phyloP scores from a whole-genome alignment of 1,284 basidiomycete genomes.

The Calocybe gambosa region DNA sequence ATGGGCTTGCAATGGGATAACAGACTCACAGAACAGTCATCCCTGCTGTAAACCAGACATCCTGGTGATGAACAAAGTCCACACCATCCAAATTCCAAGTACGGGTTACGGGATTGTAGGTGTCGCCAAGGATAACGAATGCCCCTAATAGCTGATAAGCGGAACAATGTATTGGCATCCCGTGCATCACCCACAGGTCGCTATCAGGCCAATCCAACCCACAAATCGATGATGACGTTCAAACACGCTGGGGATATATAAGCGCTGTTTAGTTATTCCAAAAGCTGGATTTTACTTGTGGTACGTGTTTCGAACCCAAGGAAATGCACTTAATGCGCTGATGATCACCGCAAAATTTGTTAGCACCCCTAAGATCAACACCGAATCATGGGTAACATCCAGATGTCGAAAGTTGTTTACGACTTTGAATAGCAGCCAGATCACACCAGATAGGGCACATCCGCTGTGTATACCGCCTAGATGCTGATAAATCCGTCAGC shows the following conservation, averaged over 20 bases:
- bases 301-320: conserved; percentile 69
- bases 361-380: conserved; percentile 53
- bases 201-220: conserved; percentile 60
- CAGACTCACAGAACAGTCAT: conserved; percentile 64
- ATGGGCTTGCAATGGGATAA: background rate
- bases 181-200: conserved; percentile 40
- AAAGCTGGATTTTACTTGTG: conserved; percentile 52
- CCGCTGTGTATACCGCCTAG: conserved; percentile 73
- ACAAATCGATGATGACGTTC: conserved; percentile 73
- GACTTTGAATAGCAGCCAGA: conserved; percentile 60
- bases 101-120: conserved; percentile 45
- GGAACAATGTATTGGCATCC: background rate
- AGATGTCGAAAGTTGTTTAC: conserved; percentile 46
- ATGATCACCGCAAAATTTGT: conserved; percentile 51
- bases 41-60: conserved; percentile 67
- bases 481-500: conserved; percentile 36
- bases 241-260: conserved; percentile 42
- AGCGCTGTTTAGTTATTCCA: background rate
- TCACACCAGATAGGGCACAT: conserved; percentile 59
- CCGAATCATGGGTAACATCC: conserved; percentile 42
- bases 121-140: conserved; percentile 61
- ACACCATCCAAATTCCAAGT: conserved; percentile 50
- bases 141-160: conserved; percentile 32
- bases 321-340: conserved; percentile 55
- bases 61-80: conserved; percentile 57